A percentile compares a stretch with the other conserved stretches of the same genome.
These are phyloP conservation scores for Blastobotrys muscicola DNA, from an alignment of 805 yeast species.

Conservation along the genomic window DNA sequence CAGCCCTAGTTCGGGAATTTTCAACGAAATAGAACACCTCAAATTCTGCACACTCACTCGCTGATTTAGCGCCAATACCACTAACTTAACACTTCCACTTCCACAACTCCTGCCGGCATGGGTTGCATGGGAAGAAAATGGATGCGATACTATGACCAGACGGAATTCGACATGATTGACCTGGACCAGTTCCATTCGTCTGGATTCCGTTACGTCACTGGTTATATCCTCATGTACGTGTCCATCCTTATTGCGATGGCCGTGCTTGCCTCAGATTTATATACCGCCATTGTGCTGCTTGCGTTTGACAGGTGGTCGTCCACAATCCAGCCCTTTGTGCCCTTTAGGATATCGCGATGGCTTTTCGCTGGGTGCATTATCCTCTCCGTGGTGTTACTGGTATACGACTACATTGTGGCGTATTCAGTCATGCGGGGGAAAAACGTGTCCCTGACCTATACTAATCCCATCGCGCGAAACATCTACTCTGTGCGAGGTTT, in stretches of 20 bases:
- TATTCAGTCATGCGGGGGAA: constrained; percentile 46
- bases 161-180: constrained; percentile 15
- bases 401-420: constrained; percentile 52
- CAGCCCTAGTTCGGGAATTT: no score
- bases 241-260: constrained; percentile 39
- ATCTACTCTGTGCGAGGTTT: constrained; percentile 50
- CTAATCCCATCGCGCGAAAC: constrained; percentile 53
- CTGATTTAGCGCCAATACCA: no score
- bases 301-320: constrained; percentile 66
- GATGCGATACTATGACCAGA: constrained; percentile 16
- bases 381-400: constrained; percentile 48
- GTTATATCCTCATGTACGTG: constrained; percentile 32
- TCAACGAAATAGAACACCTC: no score
- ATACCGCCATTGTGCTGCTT: constrained; percentile 65
- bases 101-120: constrained; percentile 2
- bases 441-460: constrained; percentile 60
- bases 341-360: constrained; percentile 52
- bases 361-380: constrained; percentile 74
- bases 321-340: constrained; percentile 37
- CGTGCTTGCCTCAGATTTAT: constrained; percentile 57
- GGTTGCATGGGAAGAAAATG: constrained; percentile 15
- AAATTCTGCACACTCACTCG: no score
- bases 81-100: no score
- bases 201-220: constrained; percentile 18
- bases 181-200: constrained; percentile 14